Evolutionary conservation across 2,329 filamentous ascomycete genomes (phyloP).

Genomic region (Aspergillus sp.): DNA sequence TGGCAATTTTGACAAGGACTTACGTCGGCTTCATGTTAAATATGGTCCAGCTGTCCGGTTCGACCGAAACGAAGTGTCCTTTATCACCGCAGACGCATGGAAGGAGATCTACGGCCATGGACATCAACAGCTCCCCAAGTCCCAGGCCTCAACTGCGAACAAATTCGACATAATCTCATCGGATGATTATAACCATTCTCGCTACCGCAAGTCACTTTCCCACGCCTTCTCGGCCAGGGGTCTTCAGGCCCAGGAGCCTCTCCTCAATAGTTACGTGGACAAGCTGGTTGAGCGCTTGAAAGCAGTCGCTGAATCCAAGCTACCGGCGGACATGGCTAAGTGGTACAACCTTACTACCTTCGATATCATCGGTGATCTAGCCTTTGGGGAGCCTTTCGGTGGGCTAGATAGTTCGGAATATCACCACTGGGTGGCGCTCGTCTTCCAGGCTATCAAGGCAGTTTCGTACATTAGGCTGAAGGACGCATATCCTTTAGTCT

Average conservation of each 20-base stretch:
- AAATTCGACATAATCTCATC: background rate
- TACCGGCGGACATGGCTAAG: conserved; percentile 2
- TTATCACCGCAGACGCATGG: conserved; percentile 30
- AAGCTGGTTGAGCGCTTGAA: conserved; percentile 25
- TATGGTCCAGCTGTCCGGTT: conserved; percentile 41
- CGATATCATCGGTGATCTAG: conserved; percentile 17
- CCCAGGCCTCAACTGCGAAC: background rate
- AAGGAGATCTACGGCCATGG: conserved; percentile 28
- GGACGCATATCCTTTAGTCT: background rate
- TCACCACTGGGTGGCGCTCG: conserved; percentile 1
- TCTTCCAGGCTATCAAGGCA: background rate
- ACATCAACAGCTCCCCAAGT: background rate
- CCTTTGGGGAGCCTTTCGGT: conserved; percentile 14
- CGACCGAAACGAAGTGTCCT: conserved; percentile 42
- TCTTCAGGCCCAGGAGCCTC: conserved; percentile 32
- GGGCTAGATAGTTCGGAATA: conserved; percentile 8
- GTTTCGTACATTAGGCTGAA: background rate
- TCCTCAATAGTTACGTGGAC: conserved; percentile 32
- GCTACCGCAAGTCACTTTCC: conserved; percentile 33
- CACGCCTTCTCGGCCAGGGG: conserved; percentile 38
- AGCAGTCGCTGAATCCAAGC: background rate
- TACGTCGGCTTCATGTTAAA: conserved; percentile 22
- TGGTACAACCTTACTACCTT: conserved; percentile 17
- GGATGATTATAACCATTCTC: conserved; percentile 27
- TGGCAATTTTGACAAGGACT: conserved; percentile 5